Conservation (phyloP, 2,329 filamentous ascomycete genomes). For the Scedosporium boydii region DNA sequence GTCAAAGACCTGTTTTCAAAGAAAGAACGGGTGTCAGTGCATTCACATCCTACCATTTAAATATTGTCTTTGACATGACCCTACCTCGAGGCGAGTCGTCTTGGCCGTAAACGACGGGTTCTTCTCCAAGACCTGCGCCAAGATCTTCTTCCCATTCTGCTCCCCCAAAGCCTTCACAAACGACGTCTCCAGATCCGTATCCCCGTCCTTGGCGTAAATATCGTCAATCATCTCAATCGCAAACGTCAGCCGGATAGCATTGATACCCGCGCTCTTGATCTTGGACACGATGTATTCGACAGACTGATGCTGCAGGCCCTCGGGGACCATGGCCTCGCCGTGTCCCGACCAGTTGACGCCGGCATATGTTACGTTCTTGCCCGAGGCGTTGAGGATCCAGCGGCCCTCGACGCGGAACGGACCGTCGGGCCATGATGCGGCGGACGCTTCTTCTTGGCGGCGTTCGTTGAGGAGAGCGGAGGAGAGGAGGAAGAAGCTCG, state of each 20-base stretch:
- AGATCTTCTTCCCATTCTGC: conserved; percentile 40
- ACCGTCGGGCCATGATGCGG: conserved; percentile 27
- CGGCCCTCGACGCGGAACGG: conserved; percentile 31
- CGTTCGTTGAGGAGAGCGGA: not conserved
- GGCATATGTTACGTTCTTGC: conserved; percentile 36
- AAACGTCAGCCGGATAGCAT: conserved; percentile 52
- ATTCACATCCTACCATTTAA: too few species aligned
- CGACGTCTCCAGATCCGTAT: conserved; percentile 34
- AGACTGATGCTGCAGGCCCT: conserved; percentile 53
- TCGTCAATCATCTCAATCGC: conserved; percentile 57
- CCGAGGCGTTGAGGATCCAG: conserved; percentile 31
- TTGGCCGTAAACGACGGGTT: conserved; percentile 46
- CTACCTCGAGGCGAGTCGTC: conserved; percentile 43
- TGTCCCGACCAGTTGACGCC: conserved; percentile 55
- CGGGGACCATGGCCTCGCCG: conserved; percentile 54
- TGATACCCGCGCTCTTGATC: conserved; percentile 52
- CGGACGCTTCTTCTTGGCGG: not conserved
- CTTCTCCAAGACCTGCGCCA: conserved; percentile 41
- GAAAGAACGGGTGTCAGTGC: not conserved
- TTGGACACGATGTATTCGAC: conserved; percentile 42
- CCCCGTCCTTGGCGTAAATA: conserved; percentile 39
- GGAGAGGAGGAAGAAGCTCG: not conserved
- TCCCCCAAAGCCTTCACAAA: conserved; percentile 37
- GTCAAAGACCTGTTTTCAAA: conserved; percentile 33
- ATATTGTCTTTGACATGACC: conserved; percentile 2